Base-by-base conservation (phyloP, 2,329 filamentous ascomycete genomes). In the Ophiostoma triangulosporum region DNA sequence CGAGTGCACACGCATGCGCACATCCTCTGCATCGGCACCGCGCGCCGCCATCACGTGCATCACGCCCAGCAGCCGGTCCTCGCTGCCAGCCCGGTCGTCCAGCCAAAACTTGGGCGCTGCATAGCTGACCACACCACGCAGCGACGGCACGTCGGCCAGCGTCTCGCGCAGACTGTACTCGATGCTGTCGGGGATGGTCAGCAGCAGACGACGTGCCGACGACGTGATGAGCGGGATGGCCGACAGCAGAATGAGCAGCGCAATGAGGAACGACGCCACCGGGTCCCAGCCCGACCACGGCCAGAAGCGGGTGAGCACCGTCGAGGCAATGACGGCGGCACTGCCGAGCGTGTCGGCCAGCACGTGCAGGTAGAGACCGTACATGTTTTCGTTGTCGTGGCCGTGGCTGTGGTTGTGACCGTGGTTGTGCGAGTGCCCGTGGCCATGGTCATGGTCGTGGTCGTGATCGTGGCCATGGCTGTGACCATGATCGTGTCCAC, bases 341-440 rank as follows among this genome's bases (percentile, higher is more conserved):
- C 90, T 96, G 26, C 93, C 93, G 29, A 97, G 81, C 0, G 93
- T 95, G 65, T 98, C 93, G 6, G 93, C 93, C 27, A 97, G 75
- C 50, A 98, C 87, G 64, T 98, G 93, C 20, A 98, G 73, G 68
- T 95, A 98, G 60, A 98, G 97, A 12, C 93, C 93, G 61, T 93
- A 71, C 90, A 98, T 96, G 64, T 98, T 98, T 62, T 98, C 93
- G 66, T 95, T 95, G 57, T 88, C 85, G 62, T 90, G 85, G n/a
- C 71, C 69, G 53, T 75, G 70, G 15, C 64, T 62, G 55, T 72
- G 66, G 17, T 60, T 65, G 51, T 71, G 67, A n/a, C 60, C 65
- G 51, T 71, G 64, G 27, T 63, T 60, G 51, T 71, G 66, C 24
- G 57, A 55, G 31, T 66, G 61, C 22, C 63, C 57, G 33, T 62